phyloP scores from a whole-genome alignment of 768 basidiomycete genomes.

The Russula sp. region DNA sequence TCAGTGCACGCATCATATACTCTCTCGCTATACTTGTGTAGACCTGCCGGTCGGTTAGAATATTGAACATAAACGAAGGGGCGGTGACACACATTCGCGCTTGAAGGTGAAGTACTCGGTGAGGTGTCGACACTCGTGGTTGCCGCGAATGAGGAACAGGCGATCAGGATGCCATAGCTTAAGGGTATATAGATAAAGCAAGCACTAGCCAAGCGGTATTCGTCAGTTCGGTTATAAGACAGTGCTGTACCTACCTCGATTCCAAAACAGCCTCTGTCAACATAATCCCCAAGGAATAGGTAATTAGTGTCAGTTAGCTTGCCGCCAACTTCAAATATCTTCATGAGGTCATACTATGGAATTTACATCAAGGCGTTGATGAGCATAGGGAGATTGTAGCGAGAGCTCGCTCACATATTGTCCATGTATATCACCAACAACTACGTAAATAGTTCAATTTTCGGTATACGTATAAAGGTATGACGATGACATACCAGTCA shows the following conservation, averaged over 20 bases:
- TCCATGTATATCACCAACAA: conserved; percentile 94
- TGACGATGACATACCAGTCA: conserved; percentile 60
- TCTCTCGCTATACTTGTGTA: conserved; percentile 80
- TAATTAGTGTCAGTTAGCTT: conserved; percentile 73
- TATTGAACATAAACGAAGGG: background rate
- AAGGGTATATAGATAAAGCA: conserved; percentile 56
- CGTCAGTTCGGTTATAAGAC: background rate
- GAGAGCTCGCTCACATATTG: conserved; percentile 66
- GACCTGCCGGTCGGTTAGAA: conserved; percentile 40
- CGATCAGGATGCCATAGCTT: conserved; percentile 61
- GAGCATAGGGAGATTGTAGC: background rate
- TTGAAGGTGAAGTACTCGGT: conserved; percentile 85
- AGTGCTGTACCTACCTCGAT: conserved; percentile 44
- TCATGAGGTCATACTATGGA: conserved; percentile 91
- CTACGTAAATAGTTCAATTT: conserved; percentile 35
- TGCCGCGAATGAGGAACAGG: conserved; percentile 55
- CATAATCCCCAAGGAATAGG: conserved; percentile 92
- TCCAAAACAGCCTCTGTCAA: conserved; percentile 88
- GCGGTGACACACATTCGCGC: conserved; percentile 70
- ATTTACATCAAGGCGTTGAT: background rate
- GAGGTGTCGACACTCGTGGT: conserved; percentile 61
- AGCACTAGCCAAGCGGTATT: conserved; percentile 32
- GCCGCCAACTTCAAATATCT: conserved; percentile 91
- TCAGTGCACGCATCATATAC: conserved; percentile 92
- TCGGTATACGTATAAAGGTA: background rate